These are phyloP conservation scores for Ceratobasidium sp. DNA, from an alignment of 1,284 basidiomycete species.

Conservation along the genomic window DNA sequence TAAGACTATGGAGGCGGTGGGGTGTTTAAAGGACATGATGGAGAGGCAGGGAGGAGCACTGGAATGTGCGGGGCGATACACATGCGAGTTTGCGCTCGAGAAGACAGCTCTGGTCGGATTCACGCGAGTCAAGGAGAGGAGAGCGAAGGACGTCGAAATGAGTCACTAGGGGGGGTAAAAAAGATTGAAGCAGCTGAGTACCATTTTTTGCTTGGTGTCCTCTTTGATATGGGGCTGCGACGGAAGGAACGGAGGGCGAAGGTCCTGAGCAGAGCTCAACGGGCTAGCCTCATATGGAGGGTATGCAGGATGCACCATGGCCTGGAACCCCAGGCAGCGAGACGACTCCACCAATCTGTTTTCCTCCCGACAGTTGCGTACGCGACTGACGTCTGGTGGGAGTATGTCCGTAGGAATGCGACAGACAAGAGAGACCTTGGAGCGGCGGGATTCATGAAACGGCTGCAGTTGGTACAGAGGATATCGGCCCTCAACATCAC, in stretches of 20 bases:
- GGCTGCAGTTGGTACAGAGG: constrained; percentile 12
- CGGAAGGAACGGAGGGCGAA: constrained; percentile 38
- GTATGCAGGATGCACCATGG: constrained; percentile 3
- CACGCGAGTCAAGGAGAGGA: background rate
- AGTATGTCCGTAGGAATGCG: background rate
- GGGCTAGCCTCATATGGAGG: constrained; percentile 11
- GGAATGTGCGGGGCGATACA: constrained; percentile 3
- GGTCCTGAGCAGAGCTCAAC: background rate
- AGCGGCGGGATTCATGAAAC: constrained; percentile 1
- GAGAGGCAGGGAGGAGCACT: constrained; percentile 11
- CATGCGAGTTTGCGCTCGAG: constrained; percentile 11
- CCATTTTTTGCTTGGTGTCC: constrained; percentile 43
- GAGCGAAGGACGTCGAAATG: background rate
- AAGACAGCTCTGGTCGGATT: constrained; percentile 27
- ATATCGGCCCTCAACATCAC: constrained; percentile 27
- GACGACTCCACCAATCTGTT: background rate
- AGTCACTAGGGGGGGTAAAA: background rate
- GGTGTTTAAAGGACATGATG: constrained; percentile 18
- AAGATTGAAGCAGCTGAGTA: constrained; percentile 15
- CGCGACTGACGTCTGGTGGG: constrained; percentile 39
- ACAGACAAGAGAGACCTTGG: background rate
- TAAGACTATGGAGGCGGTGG: background rate
- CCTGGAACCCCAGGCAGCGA: constrained; percentile 3
- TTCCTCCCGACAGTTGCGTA: constrained; percentile 25
- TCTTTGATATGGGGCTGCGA: constrained; percentile 44